These are phyloP conservation scores for Papiliotrema fonsecae DNA, from an alignment of 1,284 basidiomycete species.

Conservation along the genomic window DNA sequence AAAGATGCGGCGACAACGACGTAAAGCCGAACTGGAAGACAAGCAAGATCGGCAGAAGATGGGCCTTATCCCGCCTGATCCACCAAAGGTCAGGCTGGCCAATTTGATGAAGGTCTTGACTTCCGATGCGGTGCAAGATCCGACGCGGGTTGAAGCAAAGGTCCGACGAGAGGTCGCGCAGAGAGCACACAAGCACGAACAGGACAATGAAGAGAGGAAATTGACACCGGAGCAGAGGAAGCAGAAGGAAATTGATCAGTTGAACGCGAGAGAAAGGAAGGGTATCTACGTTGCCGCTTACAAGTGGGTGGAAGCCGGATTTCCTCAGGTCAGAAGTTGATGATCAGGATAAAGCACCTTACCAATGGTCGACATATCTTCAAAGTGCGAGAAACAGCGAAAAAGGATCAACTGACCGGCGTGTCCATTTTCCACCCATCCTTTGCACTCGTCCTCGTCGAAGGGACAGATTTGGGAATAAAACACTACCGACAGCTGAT, in stretches of 20 bases:
- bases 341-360: slow-evolving; percentile 70
- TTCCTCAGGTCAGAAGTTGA: not conserved
- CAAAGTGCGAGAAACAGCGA: slow-evolving; percentile 94
- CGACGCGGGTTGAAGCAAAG: slow-evolving; percentile 92
- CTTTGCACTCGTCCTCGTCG: slow-evolving; percentile 89
- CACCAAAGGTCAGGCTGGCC: slow-evolving; percentile 93
- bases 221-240: slow-evolving; percentile 82
- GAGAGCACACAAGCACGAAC: slow-evolving; percentile 82
- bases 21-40: slow-evolving; percentile 87
- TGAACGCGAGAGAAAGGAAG: slow-evolving; percentile 76
- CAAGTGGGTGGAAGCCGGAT: slow-evolving; percentile 59
- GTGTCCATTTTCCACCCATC: slow-evolving; percentile 81
- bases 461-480: slow-evolving; percentile 81
- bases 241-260: slow-evolving; percentile 80
- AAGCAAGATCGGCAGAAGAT: slow-evolving; percentile 92
- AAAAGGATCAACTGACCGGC: slow-evolving; percentile 82
- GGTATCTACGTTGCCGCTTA: slow-evolving; percentile 83
- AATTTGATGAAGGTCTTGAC: slow-evolving; percentile 99
- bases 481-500: slow-evolving; percentile 85
- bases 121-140: slow-evolving; percentile 89
- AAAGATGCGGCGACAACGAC: slow-evolving; percentile 87
- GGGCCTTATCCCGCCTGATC: slow-evolving; percentile 90
- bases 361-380: slow-evolving; percentile 90
- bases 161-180: slow-evolving; percentile 89
- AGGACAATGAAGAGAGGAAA: slow-evolving; percentile 84